These are phyloP conservation scores for Aphanomyces invadans DNA, from an alignment of 352 stramenopile species.

Conservation along the genomic window DNA sequence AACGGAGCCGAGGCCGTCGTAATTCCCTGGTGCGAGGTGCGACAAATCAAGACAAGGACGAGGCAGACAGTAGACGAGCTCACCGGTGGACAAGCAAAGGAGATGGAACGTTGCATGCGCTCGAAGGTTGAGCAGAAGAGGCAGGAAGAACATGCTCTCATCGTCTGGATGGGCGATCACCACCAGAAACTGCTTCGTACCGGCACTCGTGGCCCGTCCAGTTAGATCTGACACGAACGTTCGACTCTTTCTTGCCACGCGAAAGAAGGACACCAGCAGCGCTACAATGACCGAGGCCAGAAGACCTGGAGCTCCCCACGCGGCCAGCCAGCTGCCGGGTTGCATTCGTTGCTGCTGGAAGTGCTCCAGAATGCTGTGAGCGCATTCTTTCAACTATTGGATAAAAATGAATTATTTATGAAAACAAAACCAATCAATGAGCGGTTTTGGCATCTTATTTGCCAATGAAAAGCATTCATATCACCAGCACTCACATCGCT, in stretches of 20 bases:
- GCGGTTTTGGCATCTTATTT: neutral
- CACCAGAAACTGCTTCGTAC: slow-evolving; percentile 42
- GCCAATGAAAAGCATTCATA: neutral
- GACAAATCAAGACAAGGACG: neutral
- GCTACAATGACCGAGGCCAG: neutral
- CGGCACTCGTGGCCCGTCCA: neutral
- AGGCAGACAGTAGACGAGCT: slow-evolving; percentile 2
- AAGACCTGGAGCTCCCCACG: neutral
- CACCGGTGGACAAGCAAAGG: slow-evolving; percentile 86
- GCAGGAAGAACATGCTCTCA: slow-evolving; percentile 97
- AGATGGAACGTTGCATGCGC: slow-evolving; percentile 41
- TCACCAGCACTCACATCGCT: neutral
- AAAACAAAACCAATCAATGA: neutral
- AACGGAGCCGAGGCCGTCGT: slow-evolving; percentile 80
- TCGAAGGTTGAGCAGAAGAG: slow-evolving; percentile 62
- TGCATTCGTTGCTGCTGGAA: too few relatives aligned
- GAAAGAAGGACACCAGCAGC: neutral
- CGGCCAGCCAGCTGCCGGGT: neutral
- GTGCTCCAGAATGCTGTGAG: too few relatives aligned
- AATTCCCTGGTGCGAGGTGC: slow-evolving; percentile 55
- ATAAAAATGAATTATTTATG: too few relatives aligned
- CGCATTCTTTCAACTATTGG: too few relatives aligned
- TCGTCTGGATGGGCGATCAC: slow-evolving; percentile 95
- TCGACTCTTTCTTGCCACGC: slow-evolving; percentile 3
- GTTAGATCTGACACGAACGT: neutral